Conservation (phyloP, 192 early-diverging fungal species). For the Coemansia sp. region DNA sequence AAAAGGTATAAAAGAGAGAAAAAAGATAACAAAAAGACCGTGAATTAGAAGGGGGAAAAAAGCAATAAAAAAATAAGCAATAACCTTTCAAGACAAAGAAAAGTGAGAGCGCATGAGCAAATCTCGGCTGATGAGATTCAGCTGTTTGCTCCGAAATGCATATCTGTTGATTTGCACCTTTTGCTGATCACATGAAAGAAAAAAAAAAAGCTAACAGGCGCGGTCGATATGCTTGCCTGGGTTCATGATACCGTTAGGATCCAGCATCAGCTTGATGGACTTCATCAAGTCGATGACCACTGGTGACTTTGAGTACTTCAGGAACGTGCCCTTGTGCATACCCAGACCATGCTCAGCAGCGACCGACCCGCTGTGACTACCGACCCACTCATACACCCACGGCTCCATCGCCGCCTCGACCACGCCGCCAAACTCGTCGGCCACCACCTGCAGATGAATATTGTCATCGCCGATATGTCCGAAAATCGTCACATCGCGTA, state of each 20-base stretch:
- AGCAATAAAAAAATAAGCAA: neutral
- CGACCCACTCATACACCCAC: constrained; percentile 86
- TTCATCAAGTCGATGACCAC: constrained; percentile 85
- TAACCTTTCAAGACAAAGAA: neutral
- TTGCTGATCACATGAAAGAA: neutral
- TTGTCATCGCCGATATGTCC: constrained; percentile 98
- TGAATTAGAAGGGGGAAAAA: neutral
- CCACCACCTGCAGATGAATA: constrained; percentile 86
- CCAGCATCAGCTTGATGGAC: constrained; percentile 78
- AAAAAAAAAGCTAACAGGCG: constrained; percentile 4
- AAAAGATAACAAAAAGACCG: constrained; percentile 3
- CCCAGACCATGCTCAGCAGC: constrained; percentile 92
- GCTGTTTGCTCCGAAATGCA: neutral
- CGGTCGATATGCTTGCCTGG: constrained; percentile 67
- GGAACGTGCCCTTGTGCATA: constrained; percentile 66
- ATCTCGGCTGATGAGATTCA: neutral
- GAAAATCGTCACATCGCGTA: constrained; percentile 83
- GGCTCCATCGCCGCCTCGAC: constrained; percentile 79
- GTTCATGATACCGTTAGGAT: constrained; percentile 94
- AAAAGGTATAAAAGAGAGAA: neutral
- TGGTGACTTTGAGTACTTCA: constrained; percentile 83
- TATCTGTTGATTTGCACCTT: no score
- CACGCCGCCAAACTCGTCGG: constrained; percentile 61
- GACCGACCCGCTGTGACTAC: constrained; percentile 62
- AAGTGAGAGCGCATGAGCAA: neutral